phyloP scores from a whole-genome alignment of 106 monocot genomes.

The Dendrobium chrysotoxum region DNA sequence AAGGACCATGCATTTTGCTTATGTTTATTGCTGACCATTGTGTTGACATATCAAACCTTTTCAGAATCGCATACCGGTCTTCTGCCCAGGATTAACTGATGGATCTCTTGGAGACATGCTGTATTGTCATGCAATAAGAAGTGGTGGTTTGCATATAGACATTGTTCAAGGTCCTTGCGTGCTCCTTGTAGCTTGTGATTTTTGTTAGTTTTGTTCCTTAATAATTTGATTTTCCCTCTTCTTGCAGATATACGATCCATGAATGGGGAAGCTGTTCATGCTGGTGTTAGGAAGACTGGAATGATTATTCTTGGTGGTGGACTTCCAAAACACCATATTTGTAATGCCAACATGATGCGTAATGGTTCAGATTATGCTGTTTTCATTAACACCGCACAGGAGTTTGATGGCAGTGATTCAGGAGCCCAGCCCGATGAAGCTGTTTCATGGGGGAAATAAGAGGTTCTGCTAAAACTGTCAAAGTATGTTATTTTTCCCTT shows the following conservation, averaged over 20 bases:
- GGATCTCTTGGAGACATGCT: conserved; percentile 92
- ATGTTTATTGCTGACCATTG: background rate
- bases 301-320: conserved; percentile 93
- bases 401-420: conserved; percentile 97
- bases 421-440: conserved; percentile 96
- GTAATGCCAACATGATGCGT: conserved; percentile 85
- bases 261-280: conserved; percentile 83
- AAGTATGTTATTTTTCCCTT: conserved; percentile 36
- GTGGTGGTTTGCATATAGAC: conserved; percentile 76
- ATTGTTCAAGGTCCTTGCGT: conserved; percentile 72
- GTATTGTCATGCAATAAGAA: conserved; percentile 69
- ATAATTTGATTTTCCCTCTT: conserved; percentile 1
- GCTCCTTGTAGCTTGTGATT: background rate
- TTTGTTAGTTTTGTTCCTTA: background rate
- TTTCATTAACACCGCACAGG: conserved; percentile 89
- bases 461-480: conserved; percentile 69
- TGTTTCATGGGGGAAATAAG: conserved; percentile 93
- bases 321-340: conserved; percentile 89
- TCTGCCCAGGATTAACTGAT: conserved; percentile 80
- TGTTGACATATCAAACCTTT: conserved; percentile 9
- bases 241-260: conserved; percentile 73
- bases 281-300: conserved; percentile 73
- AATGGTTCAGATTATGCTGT: conserved; percentile 96
- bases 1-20: background rate
- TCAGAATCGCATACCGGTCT: conserved; percentile 75